These are phyloP conservation scores for Monascus purpureus DNA, from an alignment of 495 filamentous ascomycete genomes.

Conservation along the genomic window DNA sequence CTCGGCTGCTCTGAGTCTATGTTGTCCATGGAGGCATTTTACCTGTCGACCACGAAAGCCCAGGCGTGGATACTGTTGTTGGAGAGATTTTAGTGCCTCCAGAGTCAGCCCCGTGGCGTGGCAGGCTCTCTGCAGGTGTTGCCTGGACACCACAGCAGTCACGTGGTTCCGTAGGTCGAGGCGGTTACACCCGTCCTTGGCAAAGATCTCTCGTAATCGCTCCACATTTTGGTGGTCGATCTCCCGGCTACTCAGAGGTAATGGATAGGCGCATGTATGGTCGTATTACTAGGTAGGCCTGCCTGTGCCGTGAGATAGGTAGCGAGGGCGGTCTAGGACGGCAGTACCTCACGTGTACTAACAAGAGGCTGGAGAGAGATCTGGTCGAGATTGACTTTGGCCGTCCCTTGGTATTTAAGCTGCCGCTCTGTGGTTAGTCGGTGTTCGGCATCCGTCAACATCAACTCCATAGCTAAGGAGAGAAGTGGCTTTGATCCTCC, in stretches of 20 bases:
- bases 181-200: slow-evolving; percentile 10
- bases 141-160: slow-evolving; percentile 11
- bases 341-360: no score
- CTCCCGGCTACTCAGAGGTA: no score
- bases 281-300: no score
- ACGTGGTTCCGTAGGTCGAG: slow-evolving; percentile 13
- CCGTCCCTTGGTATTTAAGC: slow-evolving; percentile 8
- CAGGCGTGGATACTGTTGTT: slow-evolving; percentile 2
- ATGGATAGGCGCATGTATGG: no score
- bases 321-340: no score
- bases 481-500: background rate
- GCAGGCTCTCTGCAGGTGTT: slow-evolving; percentile 5
- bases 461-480: no score
- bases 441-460: slow-evolving; percentile 5
- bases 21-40: slow-evolving; percentile 20
- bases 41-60: slow-evolving; percentile 6
- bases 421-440: slow-evolving; percentile 4
- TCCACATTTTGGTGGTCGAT: slow-evolving; percentile 10
- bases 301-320: no score
- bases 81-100: background rate
- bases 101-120: background rate
- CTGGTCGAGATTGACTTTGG: slow-evolving; percentile 8
- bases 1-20: slow-evolving; percentile 16
- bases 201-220: slow-evolving; percentile 13
- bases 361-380: slow-evolving; percentile 6